phyloP scores from a whole-genome alignment of 192 early-diverging fungal species.

The Coemansia sp. region DNA sequence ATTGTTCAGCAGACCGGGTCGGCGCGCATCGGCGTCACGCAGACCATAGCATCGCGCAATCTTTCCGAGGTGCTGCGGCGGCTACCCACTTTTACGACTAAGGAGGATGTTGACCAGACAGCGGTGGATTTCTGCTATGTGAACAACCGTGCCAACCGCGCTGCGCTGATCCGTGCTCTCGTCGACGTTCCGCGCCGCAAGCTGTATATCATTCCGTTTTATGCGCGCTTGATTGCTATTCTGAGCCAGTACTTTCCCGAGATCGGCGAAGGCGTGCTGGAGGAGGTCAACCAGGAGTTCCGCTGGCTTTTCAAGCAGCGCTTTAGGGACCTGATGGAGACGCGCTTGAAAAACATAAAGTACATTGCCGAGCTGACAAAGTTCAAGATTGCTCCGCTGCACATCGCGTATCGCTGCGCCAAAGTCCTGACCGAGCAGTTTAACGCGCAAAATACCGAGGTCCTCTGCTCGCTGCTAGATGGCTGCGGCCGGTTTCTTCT shows the following conservation, averaged over 20 bases:
- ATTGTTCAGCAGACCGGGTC: conserved; percentile 24
- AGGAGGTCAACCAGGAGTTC: conserved; percentile 46
- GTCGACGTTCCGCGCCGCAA: conserved; percentile 75
- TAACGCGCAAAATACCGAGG: conserved; percentile 76
- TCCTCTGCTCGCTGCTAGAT: conserved; percentile 77
- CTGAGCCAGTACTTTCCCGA: conserved; percentile 86
- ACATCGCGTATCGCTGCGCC: conserved; percentile 79
- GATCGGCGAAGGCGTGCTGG: conserved; percentile 67
- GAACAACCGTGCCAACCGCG: conserved; percentile 76
- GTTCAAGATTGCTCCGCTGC: conserved; percentile 79
- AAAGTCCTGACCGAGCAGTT: conserved; percentile 87
- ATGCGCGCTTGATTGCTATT: conserved; percentile 84
- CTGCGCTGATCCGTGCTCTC: conserved; percentile 71
- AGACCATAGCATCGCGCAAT: conserved; percentile 31
- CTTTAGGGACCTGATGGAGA: conserved; percentile 46
- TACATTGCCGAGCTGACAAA: conserved; percentile 92
- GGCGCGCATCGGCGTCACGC: background rate
- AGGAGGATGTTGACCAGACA: conserved; percentile 81
- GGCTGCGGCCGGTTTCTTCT: conserved; percentile 85
- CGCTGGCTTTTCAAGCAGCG: conserved; percentile 70
- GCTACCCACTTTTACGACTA: conserved; percentile 73
- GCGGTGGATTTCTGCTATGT: conserved; percentile 93
- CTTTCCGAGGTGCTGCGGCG: conserved; percentile 68
- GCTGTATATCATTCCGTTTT: conserved; percentile 85
- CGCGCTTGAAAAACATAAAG: conserved; percentile 62